Conservation (phyloP, 371 early-diverging fungal genomes). For the Parasitella parasitica region DNA sequence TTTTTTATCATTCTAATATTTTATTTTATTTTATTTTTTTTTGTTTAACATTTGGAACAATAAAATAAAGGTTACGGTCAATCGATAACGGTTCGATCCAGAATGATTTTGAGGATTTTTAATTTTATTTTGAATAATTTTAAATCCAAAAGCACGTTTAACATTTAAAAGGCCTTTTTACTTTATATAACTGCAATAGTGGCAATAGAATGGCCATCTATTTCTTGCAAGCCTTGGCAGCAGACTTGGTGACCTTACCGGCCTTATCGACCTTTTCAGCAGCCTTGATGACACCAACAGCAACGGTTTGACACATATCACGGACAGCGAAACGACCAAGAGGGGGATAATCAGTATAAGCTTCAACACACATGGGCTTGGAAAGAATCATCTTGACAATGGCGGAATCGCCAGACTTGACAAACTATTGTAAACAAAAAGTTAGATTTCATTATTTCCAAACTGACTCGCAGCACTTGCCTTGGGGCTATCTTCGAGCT, state of each 20-base stretch:
- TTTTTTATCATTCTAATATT: too few species aligned
- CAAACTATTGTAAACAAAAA: conserved; percentile 46
- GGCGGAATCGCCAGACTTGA: conserved; percentile 94
- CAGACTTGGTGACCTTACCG: conserved; percentile 68
- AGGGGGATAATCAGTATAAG: conserved; percentile 91
- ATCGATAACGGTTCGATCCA: too few species aligned
- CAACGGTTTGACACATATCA: conserved; percentile 94
- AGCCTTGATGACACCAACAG: conserved; percentile 95
- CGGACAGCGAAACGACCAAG: conserved; percentile 98
- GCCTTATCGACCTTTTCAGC: conserved; percentile 81
- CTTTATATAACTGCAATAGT: neutral
- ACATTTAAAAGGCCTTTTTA: neutral
- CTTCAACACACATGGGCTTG: conserved; percentile 97
- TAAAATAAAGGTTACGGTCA: too few species aligned
- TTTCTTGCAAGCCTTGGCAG: conserved; percentile 74
- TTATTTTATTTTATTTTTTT: too few species aligned
- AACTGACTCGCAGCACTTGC: neutral
- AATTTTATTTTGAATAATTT: neutral
- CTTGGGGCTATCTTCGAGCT: conserved; percentile 57
- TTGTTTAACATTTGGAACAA: too few species aligned
- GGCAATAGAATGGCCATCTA: conserved; percentile 41
- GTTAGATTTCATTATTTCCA: neutral
- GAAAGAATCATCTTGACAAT: conserved; percentile 94
- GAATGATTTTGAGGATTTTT: neutral
- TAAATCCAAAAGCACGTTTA: neutral